Conservation (phyloP, 176 grass and related monocot genomes). For the Musa itinerans region DNA sequence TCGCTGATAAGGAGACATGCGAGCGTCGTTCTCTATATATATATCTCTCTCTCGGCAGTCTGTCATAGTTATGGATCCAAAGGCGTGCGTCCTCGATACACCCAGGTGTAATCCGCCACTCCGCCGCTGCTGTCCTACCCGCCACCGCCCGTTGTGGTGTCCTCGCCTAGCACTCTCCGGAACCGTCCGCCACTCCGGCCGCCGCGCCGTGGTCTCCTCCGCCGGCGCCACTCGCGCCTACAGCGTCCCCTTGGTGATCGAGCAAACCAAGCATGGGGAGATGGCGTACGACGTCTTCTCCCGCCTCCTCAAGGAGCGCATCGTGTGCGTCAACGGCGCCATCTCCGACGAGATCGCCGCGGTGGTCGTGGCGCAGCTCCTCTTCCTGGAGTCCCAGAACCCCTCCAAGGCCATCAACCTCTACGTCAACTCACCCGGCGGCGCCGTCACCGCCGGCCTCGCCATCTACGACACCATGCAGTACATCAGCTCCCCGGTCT, state of each 20-base stretch:
- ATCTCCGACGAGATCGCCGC: conserved; percentile 66
- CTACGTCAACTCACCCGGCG: conserved; percentile 87
- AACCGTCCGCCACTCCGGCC: background rate
- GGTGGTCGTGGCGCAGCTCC: conserved; percentile 80
- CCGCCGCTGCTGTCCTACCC: too few species aligned
- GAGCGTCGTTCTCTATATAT: too few species aligned
- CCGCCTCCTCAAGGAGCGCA: conserved; percentile 84
- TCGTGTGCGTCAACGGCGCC: conserved; percentile 70
- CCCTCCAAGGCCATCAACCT: conserved; percentile 83
- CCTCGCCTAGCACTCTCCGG: conserved; percentile 27
- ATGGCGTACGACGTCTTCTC: conserved; percentile 81
- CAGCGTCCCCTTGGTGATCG: conserved; percentile 80
- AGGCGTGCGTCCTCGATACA: too few species aligned
- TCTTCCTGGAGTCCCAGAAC: conserved; percentile 95
- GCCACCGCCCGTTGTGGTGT: background rate
- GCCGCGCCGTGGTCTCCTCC: conserved; percentile 17
- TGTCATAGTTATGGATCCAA: too few species aligned
- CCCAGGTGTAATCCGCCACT: too few species aligned
- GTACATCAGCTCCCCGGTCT: conserved; percentile 75
- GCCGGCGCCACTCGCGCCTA: conserved; percentile 24
- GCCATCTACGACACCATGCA: conserved; percentile 98
- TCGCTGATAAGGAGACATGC: too few species aligned
- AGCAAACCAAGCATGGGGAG: conserved; percentile 83
- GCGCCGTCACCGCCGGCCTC: conserved; percentile 62
- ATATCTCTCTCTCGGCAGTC: too few species aligned